phyloP scores from a whole-genome alignment of 371 early-diverging fungal genomes.

The Syncephalastrum racemosum region DNA sequence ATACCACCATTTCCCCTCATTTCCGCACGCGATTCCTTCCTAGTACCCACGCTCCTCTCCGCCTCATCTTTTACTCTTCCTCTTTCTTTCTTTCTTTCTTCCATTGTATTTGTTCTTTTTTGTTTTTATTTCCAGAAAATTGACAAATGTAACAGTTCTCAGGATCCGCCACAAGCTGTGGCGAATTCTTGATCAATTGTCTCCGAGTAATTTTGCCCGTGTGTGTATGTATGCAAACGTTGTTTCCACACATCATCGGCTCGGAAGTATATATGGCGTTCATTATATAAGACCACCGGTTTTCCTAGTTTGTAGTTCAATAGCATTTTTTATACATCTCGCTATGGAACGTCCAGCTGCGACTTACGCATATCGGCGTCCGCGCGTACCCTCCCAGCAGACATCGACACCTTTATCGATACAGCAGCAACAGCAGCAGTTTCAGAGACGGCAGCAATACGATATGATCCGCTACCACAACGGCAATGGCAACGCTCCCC shows the following conservation, averaged over 20 bases:
- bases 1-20: not conserved
- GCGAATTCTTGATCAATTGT: too few relatives aligned
- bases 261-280: too few relatives aligned
- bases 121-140: not conserved
- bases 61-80: not conserved
- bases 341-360: too few relatives aligned
- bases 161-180: too few relatives aligned
- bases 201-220: too few relatives aligned
- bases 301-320: too few relatives aligned
- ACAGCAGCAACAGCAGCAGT: conserved; percentile 4
- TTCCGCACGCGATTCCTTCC: not conserved
- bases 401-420: not conserved
- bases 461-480: conserved; percentile 1
- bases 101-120: conserved; percentile 13
- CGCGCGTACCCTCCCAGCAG: too few relatives aligned
- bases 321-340: too few relatives aligned
- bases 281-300: too few relatives aligned
- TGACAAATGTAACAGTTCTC: not conserved
- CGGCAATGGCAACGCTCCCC: conserved; percentile 1
- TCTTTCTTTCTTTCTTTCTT: conserved; percentile 7
- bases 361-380: too few relatives aligned
- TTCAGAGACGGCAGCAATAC: not conserved
- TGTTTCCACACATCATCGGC: too few relatives aligned
- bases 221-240: too few relatives aligned
- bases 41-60: not conserved